phyloP scores from a whole-genome alignment of 2,329 filamentous ascomycete species.

The Claviceps paspali region DNA sequence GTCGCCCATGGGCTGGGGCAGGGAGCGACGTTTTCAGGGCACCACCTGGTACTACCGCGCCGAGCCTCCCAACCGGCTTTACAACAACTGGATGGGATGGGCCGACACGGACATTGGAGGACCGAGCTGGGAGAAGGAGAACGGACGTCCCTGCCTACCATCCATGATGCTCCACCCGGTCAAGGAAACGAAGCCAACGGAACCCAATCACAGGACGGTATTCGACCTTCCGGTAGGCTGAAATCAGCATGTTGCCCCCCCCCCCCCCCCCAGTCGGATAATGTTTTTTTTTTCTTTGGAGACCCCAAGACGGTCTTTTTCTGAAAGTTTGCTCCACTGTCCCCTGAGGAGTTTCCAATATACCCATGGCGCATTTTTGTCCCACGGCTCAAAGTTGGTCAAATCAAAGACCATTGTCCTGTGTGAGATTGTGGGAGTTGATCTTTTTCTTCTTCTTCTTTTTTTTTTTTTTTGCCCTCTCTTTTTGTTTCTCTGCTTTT shows the following conservation, averaged over 20 bases:
- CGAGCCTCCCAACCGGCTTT: slow-evolving; percentile 39
- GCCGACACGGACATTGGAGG: slow-evolving; percentile 40
- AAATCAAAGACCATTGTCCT: too few relatives aligned
- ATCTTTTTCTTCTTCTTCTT: too few relatives aligned
- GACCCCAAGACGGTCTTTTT: too few relatives aligned
- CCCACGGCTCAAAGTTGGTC: too few relatives aligned
- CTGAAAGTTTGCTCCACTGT: too few relatives aligned
- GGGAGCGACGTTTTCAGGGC: slow-evolving; percentile 41
- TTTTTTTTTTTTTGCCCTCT: too few relatives aligned
- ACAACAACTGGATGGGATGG: slow-evolving; percentile 50
- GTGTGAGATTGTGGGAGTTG: too few relatives aligned
- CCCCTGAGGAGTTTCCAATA: too few relatives aligned
- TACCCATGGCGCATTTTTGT: too few relatives aligned
- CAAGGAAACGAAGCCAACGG: slow-evolving; percentile 39
- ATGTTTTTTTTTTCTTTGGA: too few relatives aligned
- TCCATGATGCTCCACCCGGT: slow-evolving; percentile 44
- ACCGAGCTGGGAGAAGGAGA: slow-evolving; percentile 35
- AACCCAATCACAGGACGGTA: slow-evolving; percentile 23
- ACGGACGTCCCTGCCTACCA: slow-evolving; percentile 43
- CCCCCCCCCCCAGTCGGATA: too few relatives aligned
- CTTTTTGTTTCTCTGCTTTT: too few relatives aligned
- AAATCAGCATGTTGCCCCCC: slow-evolving; percentile 7
- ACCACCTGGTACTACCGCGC: slow-evolving; percentile 47
- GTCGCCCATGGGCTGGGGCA: slow-evolving; percentile 44
- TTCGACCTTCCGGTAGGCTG: slow-evolving; percentile 25